These are phyloP conservation scores for Dendryphion nanum DNA, from an alignment of 2,329 filamentous ascomycete genomes.

Conservation along the genomic window DNA sequence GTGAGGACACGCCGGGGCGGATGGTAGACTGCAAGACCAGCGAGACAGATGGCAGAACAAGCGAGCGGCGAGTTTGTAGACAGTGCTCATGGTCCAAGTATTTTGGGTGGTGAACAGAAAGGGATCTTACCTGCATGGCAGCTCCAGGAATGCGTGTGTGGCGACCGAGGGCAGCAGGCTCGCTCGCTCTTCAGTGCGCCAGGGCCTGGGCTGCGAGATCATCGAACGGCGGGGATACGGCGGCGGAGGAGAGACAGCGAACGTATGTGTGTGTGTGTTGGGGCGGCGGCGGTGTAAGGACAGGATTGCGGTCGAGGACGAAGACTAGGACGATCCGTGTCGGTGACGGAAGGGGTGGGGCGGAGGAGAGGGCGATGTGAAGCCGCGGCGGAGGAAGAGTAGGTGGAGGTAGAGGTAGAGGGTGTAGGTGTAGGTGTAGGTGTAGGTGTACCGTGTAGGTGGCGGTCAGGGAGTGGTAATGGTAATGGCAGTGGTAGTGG, in stretches of 20 bases:
- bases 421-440: conserved; percentile 8
- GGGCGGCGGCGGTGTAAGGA: neutral
- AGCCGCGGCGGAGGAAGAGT: neutral
- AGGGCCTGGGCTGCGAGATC: conserved; percentile 6
- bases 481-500: neutral
- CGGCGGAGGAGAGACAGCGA: too few species aligned
- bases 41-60: too few species aligned
- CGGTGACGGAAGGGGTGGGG: neutral
- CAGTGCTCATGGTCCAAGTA: too few species aligned
- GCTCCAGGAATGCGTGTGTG: conserved; percentile 16
- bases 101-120: too few species aligned
- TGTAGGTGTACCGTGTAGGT: conserved; percentile 10
- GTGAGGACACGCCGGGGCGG: too few species aligned
- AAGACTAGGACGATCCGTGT: neutral
- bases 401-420: neutral
- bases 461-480: too few species aligned
- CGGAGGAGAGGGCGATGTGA: neutral
- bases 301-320: neutral
- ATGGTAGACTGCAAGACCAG: too few species aligned
- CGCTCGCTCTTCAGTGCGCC: neutral
- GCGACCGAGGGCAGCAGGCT: conserved; percentile 9
- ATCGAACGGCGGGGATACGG: conserved; percentile 11
- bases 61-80: too few species aligned
- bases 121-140: conserved; percentile 23
- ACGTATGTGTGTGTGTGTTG: too few species aligned